Base-by-base conservation (phyloP, 257 asterid genomes). In the Solanum stenotomum region DNA sequence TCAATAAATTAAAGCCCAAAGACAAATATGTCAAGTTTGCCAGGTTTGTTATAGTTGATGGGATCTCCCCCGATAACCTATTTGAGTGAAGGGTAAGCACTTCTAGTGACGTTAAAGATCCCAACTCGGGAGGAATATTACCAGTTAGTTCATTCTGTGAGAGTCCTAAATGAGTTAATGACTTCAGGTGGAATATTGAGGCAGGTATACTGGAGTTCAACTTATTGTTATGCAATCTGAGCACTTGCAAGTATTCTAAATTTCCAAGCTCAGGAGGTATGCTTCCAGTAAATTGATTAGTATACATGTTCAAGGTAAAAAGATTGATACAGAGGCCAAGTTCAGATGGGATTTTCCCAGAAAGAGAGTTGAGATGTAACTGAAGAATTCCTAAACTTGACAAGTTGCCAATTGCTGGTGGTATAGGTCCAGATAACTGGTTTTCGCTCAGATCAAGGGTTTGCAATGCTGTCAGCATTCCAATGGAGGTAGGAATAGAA, bases 31-130 rank as follows among this genome's bases (percentile, higher is more conserved):
- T 71, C 38, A 96, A 89, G 92, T 94, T 95, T 88, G 88, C 79
- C 91, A 95, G 85, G 44, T 78, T 87, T 12, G 98, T 93, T 87
- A 96, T 86, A 20, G 91, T 90, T 35, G 92, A 74, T 33, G 98
- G 99, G 79, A 95, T 89, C 87, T 87, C 94, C 20, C 98, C 98
- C 1, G 93, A 91, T 85, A 96, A 93, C 37, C 91, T 90, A 88
- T 95, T 96, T 6, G 88, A 87, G 74, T 96, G 99, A 86, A 96
- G 97, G 52, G 98, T 96, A 25, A 96, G 88, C 16, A 94, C 90
- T 90, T 94, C 35, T 29, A 96, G 86, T 29, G 99, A 94, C 84
- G 85, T 89, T 91, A 94, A 85, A 15, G 90, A 91, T 33, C 92
- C 94, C 5, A 96, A 89, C 59, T 78, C 87, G 3, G 92, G 40